phyloP scores from a whole-genome alignment of 345 rosid genomes.

The Rhodomyrtus tomentosa region DNA sequence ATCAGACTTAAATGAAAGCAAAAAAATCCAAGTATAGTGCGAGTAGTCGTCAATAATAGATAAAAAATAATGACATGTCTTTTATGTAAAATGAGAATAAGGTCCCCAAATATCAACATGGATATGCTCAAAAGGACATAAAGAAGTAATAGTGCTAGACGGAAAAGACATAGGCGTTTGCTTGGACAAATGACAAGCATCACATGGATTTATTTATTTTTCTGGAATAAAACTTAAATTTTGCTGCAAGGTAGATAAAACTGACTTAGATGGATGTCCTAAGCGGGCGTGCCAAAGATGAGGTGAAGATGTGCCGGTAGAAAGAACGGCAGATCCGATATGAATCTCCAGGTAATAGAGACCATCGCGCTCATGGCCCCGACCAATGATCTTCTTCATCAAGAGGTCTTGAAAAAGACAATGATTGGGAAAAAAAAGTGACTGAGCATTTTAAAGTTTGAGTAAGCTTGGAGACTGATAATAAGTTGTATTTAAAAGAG shows the following conservation, averaged over 20 bases:
- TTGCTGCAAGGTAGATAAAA: not conserved
- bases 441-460: not conserved
- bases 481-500: not conserved
- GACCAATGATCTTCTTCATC: not conserved
- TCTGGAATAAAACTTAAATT: not conserved
- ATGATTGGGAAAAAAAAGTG: not conserved
- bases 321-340: fast-evolving
- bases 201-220: not conserved
- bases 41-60: not conserved
- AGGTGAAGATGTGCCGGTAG: not conserved
- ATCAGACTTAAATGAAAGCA: not conserved
- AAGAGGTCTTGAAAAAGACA: not conserved
- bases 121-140: not conserved
- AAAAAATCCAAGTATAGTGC: not conserved
- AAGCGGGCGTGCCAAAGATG: not conserved
- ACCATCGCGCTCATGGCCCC: not conserved
- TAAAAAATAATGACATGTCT: not conserved
- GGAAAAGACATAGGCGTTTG: not conserved
- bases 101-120: not conserved
- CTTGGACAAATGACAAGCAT: not conserved
- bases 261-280: not conserved
- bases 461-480: not conserved
- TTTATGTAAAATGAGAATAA: not conserved
- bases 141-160: not conserved
- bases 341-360: not conserved